These are phyloP conservation scores for Suillus luteus DNA, from an alignment of 768 basidiomycete species.

Conservation along the genomic window DNA sequence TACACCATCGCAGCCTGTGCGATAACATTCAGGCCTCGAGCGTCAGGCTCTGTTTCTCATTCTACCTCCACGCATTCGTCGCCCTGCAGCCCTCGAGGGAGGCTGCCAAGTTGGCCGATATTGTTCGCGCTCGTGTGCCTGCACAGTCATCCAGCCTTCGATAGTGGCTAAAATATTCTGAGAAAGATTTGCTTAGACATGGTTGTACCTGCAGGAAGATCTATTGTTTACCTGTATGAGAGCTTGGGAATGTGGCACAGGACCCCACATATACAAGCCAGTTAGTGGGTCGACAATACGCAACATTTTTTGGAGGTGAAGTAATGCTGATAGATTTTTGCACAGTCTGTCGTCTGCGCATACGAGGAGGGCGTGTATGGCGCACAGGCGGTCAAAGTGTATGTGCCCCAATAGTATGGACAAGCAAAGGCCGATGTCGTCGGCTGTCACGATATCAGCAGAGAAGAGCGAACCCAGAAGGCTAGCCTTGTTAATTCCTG, in stretches of 20 bases:
- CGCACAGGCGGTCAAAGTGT: constrained; percentile 32
- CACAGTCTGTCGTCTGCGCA: constrained; percentile 37
- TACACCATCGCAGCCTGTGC: background rate
- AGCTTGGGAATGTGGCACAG: constrained; percentile 16
- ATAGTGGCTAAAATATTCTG: constrained; percentile 32
- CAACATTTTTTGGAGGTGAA: constrained; percentile 23
- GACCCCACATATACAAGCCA: constrained; percentile 26
- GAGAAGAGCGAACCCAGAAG: constrained; percentile 36
- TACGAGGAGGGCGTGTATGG: constrained; percentile 37
- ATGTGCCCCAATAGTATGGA: constrained; percentile 21
- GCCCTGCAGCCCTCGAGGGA: constrained; percentile 26
- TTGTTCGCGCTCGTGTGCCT: constrained; percentile 23
- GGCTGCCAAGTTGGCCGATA: constrained; percentile 9
- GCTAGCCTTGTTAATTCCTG: constrained; percentile 32
- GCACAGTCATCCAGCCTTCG: constrained; percentile 29
- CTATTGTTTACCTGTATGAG: constrained; percentile 24
- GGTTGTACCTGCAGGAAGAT: background rate
- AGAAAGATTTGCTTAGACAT: constrained; percentile 9
- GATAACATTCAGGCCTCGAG: background rate
- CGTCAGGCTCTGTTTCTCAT: background rate
- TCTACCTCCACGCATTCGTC: constrained; percentile 23
- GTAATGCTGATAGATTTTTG: constrained; percentile 24
- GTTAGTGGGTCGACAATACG: constrained; percentile 16
- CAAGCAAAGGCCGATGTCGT: constrained; percentile 36
- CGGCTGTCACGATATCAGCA: constrained; percentile 23